phyloP scores from a whole-genome alignment of 2,329 filamentous ascomycete genomes.

The Decorospora gaudefroyi region DNA sequence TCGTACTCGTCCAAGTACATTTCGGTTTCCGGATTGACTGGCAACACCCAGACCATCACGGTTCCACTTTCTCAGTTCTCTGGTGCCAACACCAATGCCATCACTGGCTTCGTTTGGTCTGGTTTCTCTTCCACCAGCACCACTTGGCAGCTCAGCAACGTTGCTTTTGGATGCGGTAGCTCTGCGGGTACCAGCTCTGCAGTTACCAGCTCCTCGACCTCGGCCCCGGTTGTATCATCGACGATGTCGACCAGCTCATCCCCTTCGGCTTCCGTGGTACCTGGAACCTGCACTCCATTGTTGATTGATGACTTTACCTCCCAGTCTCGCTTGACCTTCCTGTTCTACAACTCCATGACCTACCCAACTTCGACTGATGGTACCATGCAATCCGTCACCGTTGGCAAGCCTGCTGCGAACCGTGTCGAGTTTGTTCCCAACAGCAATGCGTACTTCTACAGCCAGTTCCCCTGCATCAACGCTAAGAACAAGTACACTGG shows the following conservation, averaged over 20 bases:
- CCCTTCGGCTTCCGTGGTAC: slow-evolving; percentile 13
- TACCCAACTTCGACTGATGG: slow-evolving; percentile 62
- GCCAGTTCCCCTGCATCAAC: slow-evolving; percentile 60
- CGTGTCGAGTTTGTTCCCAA: slow-evolving; percentile 59
- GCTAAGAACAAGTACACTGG: slow-evolving; percentile 59
- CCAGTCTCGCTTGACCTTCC: slow-evolving; percentile 64
- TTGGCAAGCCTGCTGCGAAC: slow-evolving; percentile 52
- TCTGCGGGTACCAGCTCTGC: slow-evolving; percentile 6
- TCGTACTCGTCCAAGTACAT: slow-evolving; percentile 53
- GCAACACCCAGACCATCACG: slow-evolving; percentile 56
- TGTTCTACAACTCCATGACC: slow-evolving; percentile 64
- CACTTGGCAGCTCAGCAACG: slow-evolving; percentile 57
- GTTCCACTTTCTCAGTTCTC: slow-evolving; percentile 57
- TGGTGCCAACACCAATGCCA: slow-evolving; percentile 57
- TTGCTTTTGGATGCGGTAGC: slow-evolving; percentile 53
- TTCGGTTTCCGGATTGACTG: slow-evolving; percentile 55
- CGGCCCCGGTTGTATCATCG: no score
- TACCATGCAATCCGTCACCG: slow-evolving; percentile 61
- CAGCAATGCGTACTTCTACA: slow-evolving; percentile 61
- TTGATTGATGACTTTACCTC: slow-evolving; percentile 65
- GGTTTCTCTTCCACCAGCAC: slow-evolving; percentile 46
- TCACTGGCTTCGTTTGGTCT: slow-evolving; percentile 54
- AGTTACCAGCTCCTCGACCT: slow-evolving; percentile 2
- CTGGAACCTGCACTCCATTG: slow-evolving; percentile 51
- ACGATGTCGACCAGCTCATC: slow-evolving; percentile 8